Evolutionary conservation across 2,329 filamentous ascomycete genomes (phyloP).

Genomic region (Colletotrichum limetticola): DNA sequence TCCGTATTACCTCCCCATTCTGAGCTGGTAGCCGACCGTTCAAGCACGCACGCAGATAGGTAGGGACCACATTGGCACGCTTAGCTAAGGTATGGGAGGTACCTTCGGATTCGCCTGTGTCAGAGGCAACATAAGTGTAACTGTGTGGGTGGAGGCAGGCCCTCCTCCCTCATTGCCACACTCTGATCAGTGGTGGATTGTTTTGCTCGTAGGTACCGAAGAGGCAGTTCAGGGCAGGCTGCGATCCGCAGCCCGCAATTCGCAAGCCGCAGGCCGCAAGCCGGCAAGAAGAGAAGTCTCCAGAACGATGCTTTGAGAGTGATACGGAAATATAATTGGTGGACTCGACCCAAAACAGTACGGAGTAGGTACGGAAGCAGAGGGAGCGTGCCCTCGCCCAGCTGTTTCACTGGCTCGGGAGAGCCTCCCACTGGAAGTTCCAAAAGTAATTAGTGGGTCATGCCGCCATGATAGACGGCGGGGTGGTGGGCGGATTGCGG

Average conservation of each 20-base stretch:
- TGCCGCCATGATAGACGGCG: not conserved
- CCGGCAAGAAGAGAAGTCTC: conserved; percentile 1
- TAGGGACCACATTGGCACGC: too few species aligned
- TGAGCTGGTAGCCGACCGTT: not conserved
- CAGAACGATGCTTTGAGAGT: not conserved
- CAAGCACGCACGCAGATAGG: too few species aligned
- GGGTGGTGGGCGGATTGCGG: not conserved
- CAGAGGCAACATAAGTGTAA: not conserved
- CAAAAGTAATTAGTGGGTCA: not conserved
- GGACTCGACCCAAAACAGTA: not conserved
- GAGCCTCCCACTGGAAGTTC: not conserved
- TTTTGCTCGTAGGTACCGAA: not conserved
- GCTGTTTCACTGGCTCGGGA: conserved; percentile 30
- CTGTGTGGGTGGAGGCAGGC: not conserved
- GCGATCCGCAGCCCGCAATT: too few species aligned
- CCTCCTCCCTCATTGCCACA: not conserved
- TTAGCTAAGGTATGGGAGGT: not conserved
- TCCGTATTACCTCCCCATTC: not conserved
- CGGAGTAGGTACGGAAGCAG: not conserved
- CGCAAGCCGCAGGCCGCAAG: not conserved
- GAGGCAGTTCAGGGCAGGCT: not conserved
- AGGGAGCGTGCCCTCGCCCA: conserved; percentile 4
- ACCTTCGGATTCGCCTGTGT: not conserved
- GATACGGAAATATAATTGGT: conserved; percentile 7
- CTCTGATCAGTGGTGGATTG: not conserved